These are phyloP conservation scores for Aureobasidium namibiae DNA, from an alignment of 2,329 filamentous ascomycete genomes.

Conservation along the genomic window DNA sequence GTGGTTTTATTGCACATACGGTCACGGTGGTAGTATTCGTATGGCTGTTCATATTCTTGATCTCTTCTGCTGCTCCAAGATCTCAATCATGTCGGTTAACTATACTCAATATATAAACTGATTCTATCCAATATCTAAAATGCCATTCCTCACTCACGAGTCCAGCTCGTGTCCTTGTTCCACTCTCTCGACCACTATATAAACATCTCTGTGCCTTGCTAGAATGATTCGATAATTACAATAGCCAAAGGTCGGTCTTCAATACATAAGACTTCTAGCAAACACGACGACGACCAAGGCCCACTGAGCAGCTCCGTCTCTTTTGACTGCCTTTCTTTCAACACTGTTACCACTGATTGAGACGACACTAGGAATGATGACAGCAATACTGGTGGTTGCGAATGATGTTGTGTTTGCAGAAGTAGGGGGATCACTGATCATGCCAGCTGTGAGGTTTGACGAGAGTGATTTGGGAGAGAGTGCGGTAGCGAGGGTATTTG, in stretches of 20 bases:
- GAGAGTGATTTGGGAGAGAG: background rate
- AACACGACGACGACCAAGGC: conserved; percentile 10
- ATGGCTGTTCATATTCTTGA: no score
- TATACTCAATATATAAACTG: background rate
- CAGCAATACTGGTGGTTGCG: background rate
- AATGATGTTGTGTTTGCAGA: background rate
- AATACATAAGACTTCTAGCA: conserved; percentile 12
- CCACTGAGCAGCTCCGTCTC: background rate
- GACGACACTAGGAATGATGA: background rate
- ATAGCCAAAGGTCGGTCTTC: background rate
- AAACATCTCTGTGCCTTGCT: background rate
- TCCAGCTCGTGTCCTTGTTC: background rate
- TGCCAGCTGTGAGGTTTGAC: background rate
- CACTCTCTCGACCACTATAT: background rate
- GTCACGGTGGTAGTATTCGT: no score
- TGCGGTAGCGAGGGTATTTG: background rate
- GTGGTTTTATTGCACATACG: no score
- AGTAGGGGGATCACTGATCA: background rate
- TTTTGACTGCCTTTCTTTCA: background rate
- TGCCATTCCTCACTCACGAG: background rate
- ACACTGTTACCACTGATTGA: background rate
- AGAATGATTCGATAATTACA: background rate
- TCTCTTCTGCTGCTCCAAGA: background rate
- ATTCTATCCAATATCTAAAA: background rate
- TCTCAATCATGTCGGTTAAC: background rate